Conservation (phyloP, 2,329 filamentous ascomycete genomes). For the Sclerotinia nivalis region DNA sequence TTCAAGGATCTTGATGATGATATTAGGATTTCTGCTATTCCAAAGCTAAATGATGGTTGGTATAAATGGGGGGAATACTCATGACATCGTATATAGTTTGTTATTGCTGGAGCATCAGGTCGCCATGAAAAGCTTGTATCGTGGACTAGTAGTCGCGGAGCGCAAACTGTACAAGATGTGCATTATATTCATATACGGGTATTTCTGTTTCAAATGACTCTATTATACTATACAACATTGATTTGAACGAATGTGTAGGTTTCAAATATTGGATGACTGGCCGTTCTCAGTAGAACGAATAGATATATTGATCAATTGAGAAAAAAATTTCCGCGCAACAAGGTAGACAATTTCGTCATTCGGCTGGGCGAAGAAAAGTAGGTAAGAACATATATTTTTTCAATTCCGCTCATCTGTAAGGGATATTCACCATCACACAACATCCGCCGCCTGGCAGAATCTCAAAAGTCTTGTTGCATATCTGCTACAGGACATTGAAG, state of each 20-base stretch:
- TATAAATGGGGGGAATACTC: background rate
- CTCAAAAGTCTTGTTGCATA: slow-evolving; percentile 11
- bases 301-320: too few relatives aligned
- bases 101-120: background rate
- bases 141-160: background rate
- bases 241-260: background rate
- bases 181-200: background rate
- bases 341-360: background rate
- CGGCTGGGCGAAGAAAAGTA: background rate
- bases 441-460: slow-evolving; percentile 12
- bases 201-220: background rate
- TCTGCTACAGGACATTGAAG: slow-evolving; percentile 7
- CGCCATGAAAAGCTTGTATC: background rate
- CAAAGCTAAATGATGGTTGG: background rate
- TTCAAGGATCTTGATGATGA: background rate
- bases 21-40: background rate
- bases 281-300: background rate
- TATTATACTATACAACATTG: background rate
- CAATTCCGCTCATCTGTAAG: background rate
- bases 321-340: background rate
- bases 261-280: background rate
- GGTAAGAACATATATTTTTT: background rate
- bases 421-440: background rate
- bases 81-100: background rate
- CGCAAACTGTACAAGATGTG: background rate